Evolutionary conservation across 139 green algal species (phyloP).

Genomic region (Haematococcus sp.): DNA sequence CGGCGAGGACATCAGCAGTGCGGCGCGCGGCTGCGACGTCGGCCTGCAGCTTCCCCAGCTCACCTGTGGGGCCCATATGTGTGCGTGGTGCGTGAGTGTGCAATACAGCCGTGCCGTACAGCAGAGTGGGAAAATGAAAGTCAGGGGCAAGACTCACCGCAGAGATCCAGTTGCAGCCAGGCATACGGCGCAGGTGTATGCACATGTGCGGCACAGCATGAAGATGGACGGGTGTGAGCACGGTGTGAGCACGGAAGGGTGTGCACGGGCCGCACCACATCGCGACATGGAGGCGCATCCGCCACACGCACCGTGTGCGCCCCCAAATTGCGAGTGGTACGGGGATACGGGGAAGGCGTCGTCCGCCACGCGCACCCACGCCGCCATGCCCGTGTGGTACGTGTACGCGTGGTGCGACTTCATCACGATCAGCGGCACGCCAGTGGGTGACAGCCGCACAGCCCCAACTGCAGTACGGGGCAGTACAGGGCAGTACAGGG

Average conservation of each 20-base stretch:
- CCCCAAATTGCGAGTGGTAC: constrained; percentile 22
- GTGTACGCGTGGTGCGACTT: constrained; percentile 52
- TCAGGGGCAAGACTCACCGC: too few relatives aligned
- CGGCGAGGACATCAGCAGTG: constrained; percentile 2
- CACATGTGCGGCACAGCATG: too few relatives aligned
- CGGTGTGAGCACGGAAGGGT: too few relatives aligned
- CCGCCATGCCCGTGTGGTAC: constrained; percentile 46
- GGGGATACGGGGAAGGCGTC: constrained; percentile 42
- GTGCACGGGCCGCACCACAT: too few relatives aligned
- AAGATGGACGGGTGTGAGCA: too few relatives aligned
- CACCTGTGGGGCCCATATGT: constrained; percentile 27
- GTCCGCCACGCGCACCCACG: constrained; percentile 70
- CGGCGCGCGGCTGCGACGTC: constrained; percentile 11
- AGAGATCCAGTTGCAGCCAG: too few relatives aligned
- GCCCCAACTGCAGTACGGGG: constrained; percentile 1
- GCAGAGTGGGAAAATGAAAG: too few relatives aligned
- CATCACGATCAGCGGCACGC: constrained; percentile 57
- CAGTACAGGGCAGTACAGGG: not conserved
- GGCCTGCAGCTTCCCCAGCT: constrained; percentile 45
- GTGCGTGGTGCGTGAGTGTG: constrained; percentile 1
- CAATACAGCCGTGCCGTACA: too few relatives aligned
- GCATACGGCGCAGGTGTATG: too few relatives aligned
- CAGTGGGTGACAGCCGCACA: constrained; percentile 18
- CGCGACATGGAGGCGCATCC: too few relatives aligned
- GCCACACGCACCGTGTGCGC: constrained; percentile 2